A percentile compares a stretch with the other conserved stretches of the same genome.
Conservation (phyloP, 495 filamentous ascomycete species). For the Xylaria telfairii region DNA sequence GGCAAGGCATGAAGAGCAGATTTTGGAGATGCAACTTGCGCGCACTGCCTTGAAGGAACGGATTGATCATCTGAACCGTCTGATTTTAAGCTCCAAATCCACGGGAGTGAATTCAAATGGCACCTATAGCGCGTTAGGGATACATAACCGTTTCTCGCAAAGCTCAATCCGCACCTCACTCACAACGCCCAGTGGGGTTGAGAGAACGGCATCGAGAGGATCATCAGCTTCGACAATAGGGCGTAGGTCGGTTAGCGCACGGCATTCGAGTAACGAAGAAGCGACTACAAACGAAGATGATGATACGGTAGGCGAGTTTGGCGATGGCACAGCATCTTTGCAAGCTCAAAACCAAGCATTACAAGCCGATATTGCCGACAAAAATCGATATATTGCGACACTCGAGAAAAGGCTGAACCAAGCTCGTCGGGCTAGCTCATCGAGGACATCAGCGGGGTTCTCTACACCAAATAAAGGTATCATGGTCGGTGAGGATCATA, state of each 20-base stretch:
- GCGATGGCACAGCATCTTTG: constrained; percentile 83
- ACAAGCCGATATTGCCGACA: constrained; percentile 91
- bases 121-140: constrained; percentile 73
- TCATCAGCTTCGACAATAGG: constrained; percentile 66
- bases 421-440: constrained; percentile 88
- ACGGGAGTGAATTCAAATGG: constrained; percentile 85
- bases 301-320: constrained; percentile 80
- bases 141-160: constrained; percentile 66
- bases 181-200: constrained; percentile 69
- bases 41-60: constrained; percentile 95
- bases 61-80: constrained; percentile 94
- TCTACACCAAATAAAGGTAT: constrained; percentile 61
- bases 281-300: constrained; percentile 64
- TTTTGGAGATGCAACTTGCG: constrained; percentile 97
- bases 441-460: constrained; percentile 76
- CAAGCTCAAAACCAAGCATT: constrained; percentile 83
- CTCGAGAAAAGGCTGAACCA: constrained; percentile 91
- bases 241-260: constrained; percentile 48
- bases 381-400: constrained; percentile 94
- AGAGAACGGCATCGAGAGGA: constrained; percentile 69
- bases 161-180: constrained; percentile 73
- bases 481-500: constrained; percentile 70
- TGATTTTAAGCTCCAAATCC: constrained; percentile 94
- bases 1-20: constrained; percentile 91
- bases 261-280: constrained; percentile 49